Base-by-base conservation (phyloP, 164 flowering plant species). In the Vitis riparia region DNA sequence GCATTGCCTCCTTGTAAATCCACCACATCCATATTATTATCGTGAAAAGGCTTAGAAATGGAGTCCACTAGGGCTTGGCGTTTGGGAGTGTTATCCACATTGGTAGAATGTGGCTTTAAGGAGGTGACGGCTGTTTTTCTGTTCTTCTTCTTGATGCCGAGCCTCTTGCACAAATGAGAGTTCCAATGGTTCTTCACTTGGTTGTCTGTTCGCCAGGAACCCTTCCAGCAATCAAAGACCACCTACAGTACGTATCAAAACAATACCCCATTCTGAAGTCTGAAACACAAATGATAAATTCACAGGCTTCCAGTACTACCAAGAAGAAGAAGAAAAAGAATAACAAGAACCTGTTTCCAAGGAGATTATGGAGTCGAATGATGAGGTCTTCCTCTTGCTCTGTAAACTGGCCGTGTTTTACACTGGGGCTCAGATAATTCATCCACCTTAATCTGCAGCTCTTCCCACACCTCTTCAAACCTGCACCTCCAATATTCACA, bases 321-420 rank as follows among this genome's bases (percentile, higher is more conserved):
- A 11, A 49, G 32, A 62, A 15, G 11, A 13, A 19, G 44, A 55
- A 9, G 14, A 48, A 53, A 23, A 23, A 55, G 14, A 67, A 57
- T 32, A 60, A 61, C 9, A 55, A 14, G 11, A 62, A 77, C 80
- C 80, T 73, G 70, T 77, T 77, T 50, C 80, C 76, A 55, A 77
- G 70, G n/a, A 76, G 79, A 5, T 72, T 68, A 55, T 72, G 79
- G 59, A 76, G 79, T 60, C 76, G 29, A n/a, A 78, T 74, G 29
- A 78, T 67, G 55, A 78, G 80, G 32, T 78, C 77, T 3, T 77
- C 72, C 68, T 77, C 81, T 55, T 78, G 71, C 59, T 75, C 73
- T 0, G 81, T 64, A 48, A 78, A 78, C 13, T 61, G 55, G 2
- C 76, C 78, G 4, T 64, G 71, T 19, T 75, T 75, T 16, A 78